A percentile compares a stretch with the other conserved stretches of the same genome.
Conservation (phyloP, 345 rosid genomes). For the Rhodamnia argentea region DNA sequence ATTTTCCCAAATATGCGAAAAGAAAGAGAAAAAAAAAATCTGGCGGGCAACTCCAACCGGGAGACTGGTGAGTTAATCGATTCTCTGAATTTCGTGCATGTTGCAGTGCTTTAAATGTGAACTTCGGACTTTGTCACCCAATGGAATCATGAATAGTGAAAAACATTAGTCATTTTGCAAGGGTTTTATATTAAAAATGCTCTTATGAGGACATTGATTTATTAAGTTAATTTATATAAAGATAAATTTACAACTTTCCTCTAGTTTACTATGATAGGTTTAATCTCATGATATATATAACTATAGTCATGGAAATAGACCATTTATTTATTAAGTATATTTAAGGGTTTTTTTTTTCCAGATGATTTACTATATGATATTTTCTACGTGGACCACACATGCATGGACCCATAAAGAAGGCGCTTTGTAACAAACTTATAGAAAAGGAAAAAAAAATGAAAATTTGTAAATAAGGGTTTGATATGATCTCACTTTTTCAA, state of each 20-base stretch:
- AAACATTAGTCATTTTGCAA: not conserved
- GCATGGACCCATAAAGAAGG: no score
- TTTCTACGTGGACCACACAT: no score
- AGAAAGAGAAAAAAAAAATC: not conserved
- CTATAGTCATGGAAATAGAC: not conserved
- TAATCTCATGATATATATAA: not conserved
- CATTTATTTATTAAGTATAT: not conserved
- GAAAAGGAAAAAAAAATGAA: no score
- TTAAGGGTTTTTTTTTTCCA: not conserved
- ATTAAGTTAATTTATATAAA: not conserved
- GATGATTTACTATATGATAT: no score
- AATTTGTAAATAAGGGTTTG: no score
- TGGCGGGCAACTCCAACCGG: not conserved
- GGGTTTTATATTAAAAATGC: not conserved
- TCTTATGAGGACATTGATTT: not conserved
- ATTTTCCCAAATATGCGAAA: not conserved
- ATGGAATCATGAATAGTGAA: not conserved
- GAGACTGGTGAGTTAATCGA: not conserved
- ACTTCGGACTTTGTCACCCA: not conserved
- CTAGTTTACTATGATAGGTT: not conserved
- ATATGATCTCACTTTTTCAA: no score
- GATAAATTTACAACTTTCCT: not conserved
- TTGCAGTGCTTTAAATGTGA: not conserved
- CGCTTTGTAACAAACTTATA: no score
- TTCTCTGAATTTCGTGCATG: not conserved